Base-by-base conservation (phyloP, 805 yeast genomes). In the Saccharomycopsis sp. region DNA sequence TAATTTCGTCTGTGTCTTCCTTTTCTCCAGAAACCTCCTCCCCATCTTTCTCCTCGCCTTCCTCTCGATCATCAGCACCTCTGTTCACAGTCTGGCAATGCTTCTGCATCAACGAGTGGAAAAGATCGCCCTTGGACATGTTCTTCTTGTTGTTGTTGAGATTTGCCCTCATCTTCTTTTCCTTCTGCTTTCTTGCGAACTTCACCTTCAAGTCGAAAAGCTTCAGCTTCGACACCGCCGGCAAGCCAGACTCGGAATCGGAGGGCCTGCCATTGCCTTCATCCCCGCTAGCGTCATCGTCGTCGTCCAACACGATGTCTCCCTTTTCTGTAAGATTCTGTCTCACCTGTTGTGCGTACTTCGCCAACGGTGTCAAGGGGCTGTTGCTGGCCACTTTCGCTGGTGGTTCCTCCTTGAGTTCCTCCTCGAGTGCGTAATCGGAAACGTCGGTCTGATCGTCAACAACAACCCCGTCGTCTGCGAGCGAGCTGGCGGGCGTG, bases 191-290 rank as follows among this genome's bases (percentile, higher is more conserved):
- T 30, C 34, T 34, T 8, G 49, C 49, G 25, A 37, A 39, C 26
- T 39, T 40, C 32, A 42, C 34, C 17, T 42, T 42, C 12, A 46
- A 23, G 9, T 32, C 44, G 25, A 46, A 39, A 5, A 42, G 10
- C 30, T 43, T 46, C 6, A 41, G 32, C 23, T 46, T 46, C 12
- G 30, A 19, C 6, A 37, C 17, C 6, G 17, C 23, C 16, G 22
- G 32, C 6, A 26, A 12, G 6, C n/a, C 33, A n/a, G 25, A 13
- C 17, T 39, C 43, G 25, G 42, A 38, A 31, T 32, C 43, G 18
- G 30, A 23, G n/a, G n/a, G 27, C 27, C n/a, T n/a, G 27, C 9
- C n/a, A 2, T 25, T 9, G 27, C 27, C 27, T 10, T 25, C 27
- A 25, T n/a, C n/a, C n/a, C n/a, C n/a, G n/a, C n/a, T n/a, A n/a